These are phyloP conservation scores for Madurella fahalii DNA, from an alignment of 2,329 filamentous ascomycete species.

Conservation along the genomic window DNA sequence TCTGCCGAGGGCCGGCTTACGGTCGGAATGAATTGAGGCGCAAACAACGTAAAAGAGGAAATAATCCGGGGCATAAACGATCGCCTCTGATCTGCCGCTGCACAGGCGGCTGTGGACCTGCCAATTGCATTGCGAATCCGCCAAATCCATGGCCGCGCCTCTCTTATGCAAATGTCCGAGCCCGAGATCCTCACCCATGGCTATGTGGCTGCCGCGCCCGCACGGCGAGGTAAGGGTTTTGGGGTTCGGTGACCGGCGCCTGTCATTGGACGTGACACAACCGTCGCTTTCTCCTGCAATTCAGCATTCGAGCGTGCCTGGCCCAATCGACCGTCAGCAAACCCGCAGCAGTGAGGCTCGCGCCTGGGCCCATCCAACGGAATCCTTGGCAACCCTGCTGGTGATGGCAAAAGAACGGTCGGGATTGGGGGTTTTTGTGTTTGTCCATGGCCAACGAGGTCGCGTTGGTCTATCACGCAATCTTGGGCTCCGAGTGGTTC, in stretches of 20 bases:
- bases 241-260: neutral
- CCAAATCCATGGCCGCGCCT: neutral
- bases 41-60: neutral
- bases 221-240: neutral
- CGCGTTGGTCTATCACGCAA: neutral
- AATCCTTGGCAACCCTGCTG: conserved; percentile 7
- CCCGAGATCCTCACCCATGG: neutral
- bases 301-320: neutral
- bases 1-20: neutral
- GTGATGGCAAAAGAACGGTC: neutral
- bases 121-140: conserved; percentile 3
- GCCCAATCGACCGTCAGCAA: conserved; percentile 9
- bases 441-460: neutral
- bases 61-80: conserved; percentile 19
- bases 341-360: conserved; percentile 1
- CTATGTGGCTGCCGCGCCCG: neutral
- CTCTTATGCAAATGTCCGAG: neutral
- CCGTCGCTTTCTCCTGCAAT: conserved; percentile 10
- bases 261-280: conserved; percentile 6
- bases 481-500: neutral
- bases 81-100: conserved; percentile 19
- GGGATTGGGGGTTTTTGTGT: neutral
- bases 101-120: conserved; percentile 10
- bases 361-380: neutral
- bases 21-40: neutral